A percentile compares a stretch with the other conserved stretches of the same genome.
phyloP scores from a whole-genome alignment of 2,329 filamentous ascomycete species.

The Fusarium vanettenii region DNA sequence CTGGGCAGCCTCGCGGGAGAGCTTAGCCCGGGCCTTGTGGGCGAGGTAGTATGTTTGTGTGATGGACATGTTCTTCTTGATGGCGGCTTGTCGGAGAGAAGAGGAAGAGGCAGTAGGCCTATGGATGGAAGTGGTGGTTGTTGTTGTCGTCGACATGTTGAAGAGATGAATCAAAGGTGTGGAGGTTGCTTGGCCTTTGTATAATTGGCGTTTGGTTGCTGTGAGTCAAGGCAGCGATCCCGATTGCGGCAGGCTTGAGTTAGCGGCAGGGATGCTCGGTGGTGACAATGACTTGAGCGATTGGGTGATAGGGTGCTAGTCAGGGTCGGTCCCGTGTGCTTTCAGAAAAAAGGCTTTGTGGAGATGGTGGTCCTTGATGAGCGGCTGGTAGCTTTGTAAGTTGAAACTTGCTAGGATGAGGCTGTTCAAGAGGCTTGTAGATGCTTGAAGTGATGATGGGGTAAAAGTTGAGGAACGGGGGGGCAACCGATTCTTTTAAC shows the following conservation, averaged over 20 bases:
- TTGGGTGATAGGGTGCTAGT: constrained; percentile 44
- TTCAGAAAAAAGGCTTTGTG: constrained; percentile 18
- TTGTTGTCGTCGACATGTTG: constrained; percentile 48
- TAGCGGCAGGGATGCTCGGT: constrained; percentile 47
- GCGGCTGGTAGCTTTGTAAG: constrained; percentile 14
- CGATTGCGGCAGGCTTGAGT: constrained; percentile 44
- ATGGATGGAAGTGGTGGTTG: constrained; percentile 34
- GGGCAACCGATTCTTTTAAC: constrained; percentile 45
- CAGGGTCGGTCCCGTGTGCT: constrained; percentile 15
- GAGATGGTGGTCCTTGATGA: constrained; percentile 24
- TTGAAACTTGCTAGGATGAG: constrained; percentile 19
- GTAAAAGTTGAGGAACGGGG: constrained; percentile 27
- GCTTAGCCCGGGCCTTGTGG: constrained; percentile 96
- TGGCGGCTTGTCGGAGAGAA: constrained; percentile 49
- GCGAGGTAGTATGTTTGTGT: constrained; percentile 99
- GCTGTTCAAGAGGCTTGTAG: constrained; percentile 7
- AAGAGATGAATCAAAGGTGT: constrained; percentile 23
- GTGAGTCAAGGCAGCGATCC: constrained; percentile 45
- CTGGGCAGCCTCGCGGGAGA: constrained; percentile 88
- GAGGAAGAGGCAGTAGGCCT: constrained; percentile 43
- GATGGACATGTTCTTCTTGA: constrained; percentile 92
- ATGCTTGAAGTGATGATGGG: constrained; percentile 18
- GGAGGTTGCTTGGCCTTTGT: constrained; percentile 38
- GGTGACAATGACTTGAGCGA: constrained; percentile 45
- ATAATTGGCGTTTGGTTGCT: constrained; percentile 38